phyloP scores from a whole-genome alignment of 2,329 filamentous ascomycete genomes.

The Penicillium sp. region DNA sequence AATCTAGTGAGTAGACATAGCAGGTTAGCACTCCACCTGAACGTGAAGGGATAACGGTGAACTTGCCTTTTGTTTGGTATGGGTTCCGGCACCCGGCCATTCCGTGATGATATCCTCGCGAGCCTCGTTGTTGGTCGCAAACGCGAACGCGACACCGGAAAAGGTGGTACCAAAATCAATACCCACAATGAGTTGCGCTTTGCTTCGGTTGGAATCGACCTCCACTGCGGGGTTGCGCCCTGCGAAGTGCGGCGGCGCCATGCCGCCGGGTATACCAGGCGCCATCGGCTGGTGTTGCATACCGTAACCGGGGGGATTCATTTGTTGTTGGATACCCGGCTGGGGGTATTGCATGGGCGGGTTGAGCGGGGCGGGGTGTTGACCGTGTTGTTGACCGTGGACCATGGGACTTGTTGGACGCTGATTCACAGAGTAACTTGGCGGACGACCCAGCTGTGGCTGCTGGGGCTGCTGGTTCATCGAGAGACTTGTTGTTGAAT shows the following conservation, averaged over 20 bases:
- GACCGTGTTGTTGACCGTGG: slow-evolving; percentile 38
- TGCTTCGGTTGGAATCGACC: slow-evolving; percentile 82
- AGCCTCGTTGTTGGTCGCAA: slow-evolving; percentile 91
- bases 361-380: slow-evolving; percentile 51
- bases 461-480: slow-evolving; percentile 43
- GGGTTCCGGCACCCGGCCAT: slow-evolving; percentile 95
- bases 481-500: slow-evolving; percentile 48
- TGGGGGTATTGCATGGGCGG: slow-evolving; percentile 48
- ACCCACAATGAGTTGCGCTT: slow-evolving; percentile 95
- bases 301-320: slow-evolving; percentile 43
- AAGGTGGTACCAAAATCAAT: slow-evolving; percentile 99
- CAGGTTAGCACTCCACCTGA: background rate
- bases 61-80: slow-evolving; percentile 93
- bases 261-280: slow-evolving; percentile 27
- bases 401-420: slow-evolving; percentile 51
- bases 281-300: slow-evolving; percentile 32
- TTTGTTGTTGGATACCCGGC: slow-evolving; percentile 28
- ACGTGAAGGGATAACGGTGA: background rate
- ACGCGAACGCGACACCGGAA: slow-evolving; percentile 89
- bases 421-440: slow-evolving; percentile 57
- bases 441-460: slow-evolving; percentile 50
- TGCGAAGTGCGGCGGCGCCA: slow-evolving; percentile 25
- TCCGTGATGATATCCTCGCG: slow-evolving; percentile 99
- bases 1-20: slow-evolving; percentile 50
- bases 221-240: slow-evolving; percentile 48